Evolutionary conservation across 2,329 filamentous ascomycete genomes (phyloP).

Genomic region (Acrodontium crateriforme): DNA sequence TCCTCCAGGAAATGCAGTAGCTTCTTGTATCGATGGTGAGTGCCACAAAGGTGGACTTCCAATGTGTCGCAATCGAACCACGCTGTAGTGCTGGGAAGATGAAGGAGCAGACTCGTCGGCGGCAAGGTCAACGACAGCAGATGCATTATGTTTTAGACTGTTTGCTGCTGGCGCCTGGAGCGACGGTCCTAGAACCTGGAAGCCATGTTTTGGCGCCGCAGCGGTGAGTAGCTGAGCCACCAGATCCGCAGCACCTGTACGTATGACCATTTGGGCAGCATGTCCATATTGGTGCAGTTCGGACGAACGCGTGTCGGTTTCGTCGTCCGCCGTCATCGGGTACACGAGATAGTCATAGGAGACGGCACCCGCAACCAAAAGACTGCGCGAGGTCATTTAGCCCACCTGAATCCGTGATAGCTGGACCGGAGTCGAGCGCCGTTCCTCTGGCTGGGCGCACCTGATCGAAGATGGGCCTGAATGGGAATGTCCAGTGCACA

Average conservation of each 20-base stretch:
- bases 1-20: conserved; percentile 7
- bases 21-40: conserved; percentile 13
- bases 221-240: conserved; percentile 22
- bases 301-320: conserved; percentile 2
- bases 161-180: conserved; percentile 13
- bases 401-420: too few species aligned
- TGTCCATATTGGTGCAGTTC: conserved; percentile 6
- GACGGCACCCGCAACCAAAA: conserved; percentile 20
- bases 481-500: too few species aligned
- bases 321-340: conserved; percentile 10
- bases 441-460: too few species aligned
- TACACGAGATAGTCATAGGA: conserved; percentile 21
- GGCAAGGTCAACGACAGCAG: conserved; percentile 16
- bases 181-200: conserved; percentile 16
- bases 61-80: conserved; percentile 13
- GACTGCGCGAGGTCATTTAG: conserved; percentile 12
- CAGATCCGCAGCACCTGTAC: conserved; percentile 18
- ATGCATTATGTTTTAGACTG: conserved; percentile 18
- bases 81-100: conserved; percentile 4
- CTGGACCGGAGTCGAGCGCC: too few species aligned
- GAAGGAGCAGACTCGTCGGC: conserved; percentile 2
- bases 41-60: conserved; percentile 17
- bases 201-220: conserved; percentile 16
- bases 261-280: conserved; percentile 16
- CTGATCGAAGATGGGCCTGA: too few species aligned